phyloP scores from a whole-genome alignment of 495 filamentous ascomycete genomes.

The Tuber indicum region DNA sequence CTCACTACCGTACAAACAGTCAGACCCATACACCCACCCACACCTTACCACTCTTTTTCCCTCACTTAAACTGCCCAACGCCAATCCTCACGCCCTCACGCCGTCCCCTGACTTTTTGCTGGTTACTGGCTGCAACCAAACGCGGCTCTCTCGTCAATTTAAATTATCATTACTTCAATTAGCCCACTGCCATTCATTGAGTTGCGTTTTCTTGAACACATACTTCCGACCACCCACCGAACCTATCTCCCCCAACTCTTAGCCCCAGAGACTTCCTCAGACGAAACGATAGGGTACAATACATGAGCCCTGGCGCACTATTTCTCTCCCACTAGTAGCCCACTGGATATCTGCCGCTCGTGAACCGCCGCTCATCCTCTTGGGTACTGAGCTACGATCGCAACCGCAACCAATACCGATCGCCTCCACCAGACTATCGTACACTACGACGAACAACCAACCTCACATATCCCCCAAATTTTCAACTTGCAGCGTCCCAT shows the following conservation, averaged over 20 bases:
- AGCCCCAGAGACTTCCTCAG: not conserved
- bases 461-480: not conserved
- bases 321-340: not conserved
- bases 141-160: slow-evolving; percentile 3
- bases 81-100: not conserved
- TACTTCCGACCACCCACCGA: not conserved
- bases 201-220: not conserved
- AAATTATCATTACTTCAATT: not conserved
- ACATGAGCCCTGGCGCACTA: not conserved
- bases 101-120: not conserved
- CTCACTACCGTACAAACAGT: not conserved
- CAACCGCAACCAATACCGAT: not conserved
- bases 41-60: not conserved
- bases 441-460: not conserved
- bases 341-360: not conserved
- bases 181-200: not conserved
- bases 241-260: not conserved
- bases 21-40: not conserved
- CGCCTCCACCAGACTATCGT: not conserved
- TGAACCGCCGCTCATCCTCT: not conserved
- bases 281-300: not conserved
- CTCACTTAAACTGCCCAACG: not conserved
- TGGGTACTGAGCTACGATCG: not conserved
- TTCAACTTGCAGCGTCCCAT: slow-evolving; percentile 42
- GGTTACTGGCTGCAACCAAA: not conserved